Base-by-base conservation (phyloP, 129 eudicot species). In the Flaveria linearis region DNA sequence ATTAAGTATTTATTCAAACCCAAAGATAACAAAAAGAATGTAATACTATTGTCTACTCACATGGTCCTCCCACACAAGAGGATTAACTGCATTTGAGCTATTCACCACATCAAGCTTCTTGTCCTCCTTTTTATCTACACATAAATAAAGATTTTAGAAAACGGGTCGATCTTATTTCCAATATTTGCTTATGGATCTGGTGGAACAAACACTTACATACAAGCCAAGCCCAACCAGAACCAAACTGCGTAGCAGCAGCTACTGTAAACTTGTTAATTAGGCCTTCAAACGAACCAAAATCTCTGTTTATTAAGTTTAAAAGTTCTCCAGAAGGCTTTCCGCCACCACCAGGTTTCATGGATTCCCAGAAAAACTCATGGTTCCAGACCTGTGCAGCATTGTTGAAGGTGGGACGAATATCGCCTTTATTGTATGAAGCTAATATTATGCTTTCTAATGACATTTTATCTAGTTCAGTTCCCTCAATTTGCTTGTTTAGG, bases 201-300 rank as follows among this genome's bases (percentile, higher is more conserved):
- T 45, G 46, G 52, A 61, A 74, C 16, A 61, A 58, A 61, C 57
- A 68, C 99, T 91, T 80, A 95, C 97, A 91, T 16, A 73, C 92
- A 77, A 95, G 97, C 99, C 99, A 95, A 68, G 97, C 92, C 99
- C 99, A 95, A 80, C 99, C 99, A 67, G 99, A 95, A 82, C 96
- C 99, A 73, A 95, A 95, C 79, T 95, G 99, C 25, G 95, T 86
- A 7, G 94, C 64, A 9, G 99, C 99, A 33, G 96, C 97, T 51
- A 87, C 53, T 80, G 86, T 95, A 74, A 95, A 89, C 78, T 91
- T 92, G 4, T 78, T 76, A 39, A 91, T 83, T 33, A 95, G 80
- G 33, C 84, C 95, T 80, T 89, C 96, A 18, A 82, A 95, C 72
- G 97, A 91, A 46, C 97, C 99, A 72, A 95, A 95, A 87, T 91